Conservation (phyloP, 73 alveolate species). For the Breviolum minutum region DNA sequence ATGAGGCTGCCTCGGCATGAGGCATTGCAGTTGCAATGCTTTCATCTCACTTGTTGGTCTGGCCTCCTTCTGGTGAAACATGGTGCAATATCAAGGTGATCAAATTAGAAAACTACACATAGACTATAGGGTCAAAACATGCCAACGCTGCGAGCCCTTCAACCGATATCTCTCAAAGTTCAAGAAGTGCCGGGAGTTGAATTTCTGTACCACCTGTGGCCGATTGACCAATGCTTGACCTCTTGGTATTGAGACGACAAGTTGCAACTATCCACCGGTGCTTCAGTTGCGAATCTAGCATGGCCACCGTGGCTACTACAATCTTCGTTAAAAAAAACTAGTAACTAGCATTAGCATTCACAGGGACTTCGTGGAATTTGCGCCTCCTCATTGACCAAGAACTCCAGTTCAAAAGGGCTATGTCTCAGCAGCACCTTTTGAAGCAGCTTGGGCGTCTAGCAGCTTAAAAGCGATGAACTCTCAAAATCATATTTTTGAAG, state of each 20-base stretch:
- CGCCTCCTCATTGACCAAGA: slow-evolving; percentile 10
- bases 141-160: slow-evolving; percentile 38
- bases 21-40: neutral
- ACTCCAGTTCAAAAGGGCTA: slow-evolving; percentile 63
- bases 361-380: neutral
- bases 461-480: no score
- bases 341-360: no score
- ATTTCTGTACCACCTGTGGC: slow-evolving; percentile 21
- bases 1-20: slow-evolving; percentile 49
- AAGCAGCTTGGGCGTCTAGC: neutral
- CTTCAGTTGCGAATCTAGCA: no score
- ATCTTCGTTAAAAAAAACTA: no score
- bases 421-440: slow-evolving; percentile 48
- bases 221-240: neutral
- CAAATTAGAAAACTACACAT: no score
- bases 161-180: slow-evolving; percentile 76
- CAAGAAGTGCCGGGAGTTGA: slow-evolving; percentile 42
- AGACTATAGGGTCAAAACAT: neutral
- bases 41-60: no score
- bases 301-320: no score
- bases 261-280: no score
- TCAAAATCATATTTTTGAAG: no score
- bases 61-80: neutral
- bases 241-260: neutral
- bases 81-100: neutral